phyloP scores from a whole-genome alignment of 169 alveolate genomes.

The Eimeria tenella region DNA sequence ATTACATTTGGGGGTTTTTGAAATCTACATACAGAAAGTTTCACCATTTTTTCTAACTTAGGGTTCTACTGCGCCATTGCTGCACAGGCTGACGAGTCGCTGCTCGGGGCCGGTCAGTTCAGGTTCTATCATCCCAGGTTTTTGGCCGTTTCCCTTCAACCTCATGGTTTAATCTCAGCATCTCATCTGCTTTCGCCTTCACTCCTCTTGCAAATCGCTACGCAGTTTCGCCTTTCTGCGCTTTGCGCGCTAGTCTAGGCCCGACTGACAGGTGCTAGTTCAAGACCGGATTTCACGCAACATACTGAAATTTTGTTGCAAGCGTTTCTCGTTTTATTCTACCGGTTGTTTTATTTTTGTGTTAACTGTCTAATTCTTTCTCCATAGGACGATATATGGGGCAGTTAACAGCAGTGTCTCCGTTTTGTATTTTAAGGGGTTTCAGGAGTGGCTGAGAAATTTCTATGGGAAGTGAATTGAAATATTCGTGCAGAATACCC shows the following conservation, averaged over 20 bases:
- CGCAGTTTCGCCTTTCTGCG: conserved; percentile 14
- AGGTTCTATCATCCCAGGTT: conserved; percentile 71
- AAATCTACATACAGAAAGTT: conserved; percentile 51
- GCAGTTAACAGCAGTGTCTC: conserved; percentile 48
- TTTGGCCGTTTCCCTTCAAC: conserved; percentile 49
- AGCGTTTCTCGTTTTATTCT: conserved; percentile 10
- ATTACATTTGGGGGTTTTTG: conserved; percentile 48
- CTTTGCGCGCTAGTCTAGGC: conserved; percentile 50
- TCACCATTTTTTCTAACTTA: conserved; percentile 32
- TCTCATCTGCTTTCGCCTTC: background rate
- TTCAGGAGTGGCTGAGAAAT: conserved; percentile 57
- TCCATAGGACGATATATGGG: background rate
- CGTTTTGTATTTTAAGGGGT: conserved; percentile 46
- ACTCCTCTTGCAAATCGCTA: conserved; percentile 43
- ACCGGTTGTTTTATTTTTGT: conserved; percentile 18
- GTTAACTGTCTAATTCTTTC: background rate
- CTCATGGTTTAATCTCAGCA: conserved; percentile 24
- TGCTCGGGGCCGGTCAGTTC: conserved; percentile 71
- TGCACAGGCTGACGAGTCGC: conserved; percentile 67
- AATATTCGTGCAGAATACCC: conserved; percentile 3
- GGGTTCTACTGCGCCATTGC: conserved; percentile 32
- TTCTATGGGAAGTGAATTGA: background rate
- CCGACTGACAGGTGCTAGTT: conserved; percentile 59
- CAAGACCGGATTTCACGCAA: conserved; percentile 50
- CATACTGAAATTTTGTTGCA: background rate